Conservation (phyloP, 768 basidiomycete genomes). For the Serendipita vermifera region DNA sequence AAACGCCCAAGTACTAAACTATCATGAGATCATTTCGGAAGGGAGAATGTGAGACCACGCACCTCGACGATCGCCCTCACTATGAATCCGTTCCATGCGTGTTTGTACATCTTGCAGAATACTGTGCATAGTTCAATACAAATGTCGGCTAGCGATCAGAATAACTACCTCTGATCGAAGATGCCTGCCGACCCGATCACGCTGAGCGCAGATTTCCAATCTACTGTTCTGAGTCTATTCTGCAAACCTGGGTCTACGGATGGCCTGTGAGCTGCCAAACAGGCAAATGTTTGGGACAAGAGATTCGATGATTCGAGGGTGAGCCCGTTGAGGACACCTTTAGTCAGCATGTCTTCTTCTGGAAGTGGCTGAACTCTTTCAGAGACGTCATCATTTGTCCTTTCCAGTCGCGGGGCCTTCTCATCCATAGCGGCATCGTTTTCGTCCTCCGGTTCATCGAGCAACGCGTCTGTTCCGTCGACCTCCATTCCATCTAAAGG, state of each 20-base stretch:
- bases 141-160: no score
- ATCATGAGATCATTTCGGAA: no score
- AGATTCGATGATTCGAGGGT: constrained; percentile 32
- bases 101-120: no score
- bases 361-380: constrained; percentile 15
- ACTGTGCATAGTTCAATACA: no score
- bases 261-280: constrained; percentile 45
- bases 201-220: constrained; percentile 52
- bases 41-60: no score
- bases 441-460: constrained; percentile 20
- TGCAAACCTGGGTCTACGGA: constrained; percentile 46
- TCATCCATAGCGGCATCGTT: constrained; percentile 19
- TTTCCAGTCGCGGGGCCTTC: no score
- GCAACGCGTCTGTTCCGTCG: constrained; percentile 17
- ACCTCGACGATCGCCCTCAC: no score
- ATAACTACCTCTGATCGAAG: constrained; percentile 23
- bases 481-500: not conserved
- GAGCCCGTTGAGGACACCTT: constrained; percentile 26
- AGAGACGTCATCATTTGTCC: no score
- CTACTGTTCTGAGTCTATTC: constrained; percentile 46
- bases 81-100: no score
- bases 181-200: constrained; percentile 33
- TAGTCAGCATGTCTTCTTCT: constrained; percentile 25
- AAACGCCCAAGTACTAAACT: no score
- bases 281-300: constrained; percentile 40